Evolutionary conservation across 1,139 yeast genomes (phyloP), one percentile per base, ranked within the genome.

Genomic region (Yamadazyma sp.): DNA sequence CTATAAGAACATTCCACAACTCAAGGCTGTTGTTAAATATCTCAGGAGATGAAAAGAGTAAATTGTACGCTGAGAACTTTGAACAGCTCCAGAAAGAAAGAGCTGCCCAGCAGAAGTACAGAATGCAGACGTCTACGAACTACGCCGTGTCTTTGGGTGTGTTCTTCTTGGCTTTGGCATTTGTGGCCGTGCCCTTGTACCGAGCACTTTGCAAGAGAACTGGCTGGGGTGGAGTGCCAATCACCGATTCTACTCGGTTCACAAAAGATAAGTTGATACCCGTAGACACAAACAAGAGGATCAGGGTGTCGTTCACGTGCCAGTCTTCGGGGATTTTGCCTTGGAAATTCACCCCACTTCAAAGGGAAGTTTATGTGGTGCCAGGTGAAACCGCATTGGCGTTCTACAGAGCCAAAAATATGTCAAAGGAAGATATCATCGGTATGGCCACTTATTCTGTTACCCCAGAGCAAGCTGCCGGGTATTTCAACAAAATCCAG

Each of bases 321-420:
- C 98, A 89, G 59, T 88, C 94, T 1, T 87, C 96, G 1, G 87
- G 92, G 12, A 77, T 87, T 33, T 72, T 94, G 50, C 98, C 98
- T 4, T 94, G 99, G 99, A 85, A 81, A 51, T 92, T 94, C 64
- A 80, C 83, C 16, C 98, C 99, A 8, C 92, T 88, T 60, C 98
- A 92, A 59, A 73, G 94, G 49, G 96, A 91, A 61, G 98, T 94
- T 5, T 81, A 81, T 53, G 87, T 94, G 16, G 81, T 89, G 11
- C 99, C 99, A 0, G 99, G 99, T 17, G 99, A 94, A 62, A 92
- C 98, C 1, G 98, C 98, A 0, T 69, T 92, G 47, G 98, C 97
- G 0, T 94, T 94, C 58, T 94, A 89, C 68, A 85, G 84, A 61
- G 98, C 98, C 28, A 86, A 83, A 59, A 94, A 92, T 59, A 73